Percentiles rank a stretch among this genome's conserved stretches.
Conservation (phyloP, 2,329 filamentous ascomycete species). For the Thermothelomyces thermophilus region DNA sequence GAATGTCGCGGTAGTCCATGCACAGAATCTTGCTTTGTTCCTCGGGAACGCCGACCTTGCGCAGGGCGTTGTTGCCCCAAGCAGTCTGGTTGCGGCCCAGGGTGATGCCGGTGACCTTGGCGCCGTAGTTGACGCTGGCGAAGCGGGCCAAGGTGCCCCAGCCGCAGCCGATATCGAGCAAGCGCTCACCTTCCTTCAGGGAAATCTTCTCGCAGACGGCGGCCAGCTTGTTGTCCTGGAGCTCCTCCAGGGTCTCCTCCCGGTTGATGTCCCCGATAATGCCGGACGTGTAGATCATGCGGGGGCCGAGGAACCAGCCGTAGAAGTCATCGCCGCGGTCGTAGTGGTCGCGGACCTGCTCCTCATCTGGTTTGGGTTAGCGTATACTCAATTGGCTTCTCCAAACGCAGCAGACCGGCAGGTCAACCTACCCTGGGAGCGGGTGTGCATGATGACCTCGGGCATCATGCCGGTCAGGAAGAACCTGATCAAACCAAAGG, state of each 20-base stretch:
- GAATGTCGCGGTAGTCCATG: constrained; percentile 95
- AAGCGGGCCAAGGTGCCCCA: constrained; percentile 96
- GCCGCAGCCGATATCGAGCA: constrained; percentile 95
- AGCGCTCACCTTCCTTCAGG: constrained; percentile 68
- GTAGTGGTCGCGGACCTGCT: constrained; percentile 96
- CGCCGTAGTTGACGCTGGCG: constrained; percentile 86
- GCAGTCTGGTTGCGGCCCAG: constrained; percentile 94
- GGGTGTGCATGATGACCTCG: constrained; percentile 86
- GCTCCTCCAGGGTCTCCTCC: constrained; percentile 87
- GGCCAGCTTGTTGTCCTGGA: constrained; percentile 96
- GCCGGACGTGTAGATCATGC: constrained; percentile 98
- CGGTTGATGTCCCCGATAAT: constrained; percentile 80
- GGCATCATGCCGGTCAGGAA: constrained; percentile 83
- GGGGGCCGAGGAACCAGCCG: constrained; percentile 94
- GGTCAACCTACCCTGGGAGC: constrained; percentile 62
- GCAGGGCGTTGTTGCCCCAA: constrained; percentile 88
- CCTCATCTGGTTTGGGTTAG: constrained; percentile 60
- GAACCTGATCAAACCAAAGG: constrained; percentile 74
- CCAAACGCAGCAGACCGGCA: not conserved
- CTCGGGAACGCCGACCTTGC: constrained; percentile 73
- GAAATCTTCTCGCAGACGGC: constrained; percentile 94
- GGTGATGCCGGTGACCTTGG: constrained; percentile 77
- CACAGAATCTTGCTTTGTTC: constrained; percentile 88
- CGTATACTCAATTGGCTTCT: not conserved
- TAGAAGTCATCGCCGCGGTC: constrained; percentile 98